Evolutionary conservation across 2,329 filamentous ascomycete genomes (phyloP).

Genomic region (Cucurbitaria berberidis): DNA sequence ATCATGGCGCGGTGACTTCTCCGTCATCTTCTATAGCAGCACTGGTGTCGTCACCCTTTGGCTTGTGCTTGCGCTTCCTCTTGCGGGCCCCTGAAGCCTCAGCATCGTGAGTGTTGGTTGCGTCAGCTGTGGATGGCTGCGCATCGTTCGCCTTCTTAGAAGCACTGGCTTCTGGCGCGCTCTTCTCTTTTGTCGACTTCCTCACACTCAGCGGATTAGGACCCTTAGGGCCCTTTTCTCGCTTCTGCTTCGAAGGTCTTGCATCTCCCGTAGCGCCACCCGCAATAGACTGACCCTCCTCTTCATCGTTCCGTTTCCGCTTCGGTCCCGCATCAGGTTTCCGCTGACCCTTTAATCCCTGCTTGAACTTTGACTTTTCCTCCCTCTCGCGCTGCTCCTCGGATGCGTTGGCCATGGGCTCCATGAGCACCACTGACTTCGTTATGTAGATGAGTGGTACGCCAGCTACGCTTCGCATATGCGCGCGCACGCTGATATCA

Average conservation of each 20-base stretch:
- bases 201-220: constrained; percentile 75
- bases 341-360: constrained; percentile 64
- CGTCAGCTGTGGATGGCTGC: constrained; percentile 14
- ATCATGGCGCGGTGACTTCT: constrained; percentile 29
- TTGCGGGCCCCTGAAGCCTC: constrained; percentile 42
- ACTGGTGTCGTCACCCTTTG: constrained; percentile 34
- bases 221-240: constrained; percentile 65
- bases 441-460: constrained; percentile 81
- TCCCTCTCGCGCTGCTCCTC: constrained; percentile 68
- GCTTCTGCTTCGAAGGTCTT: constrained; percentile 57
- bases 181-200: constrained; percentile 65
- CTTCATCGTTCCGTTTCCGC: constrained; percentile 54
- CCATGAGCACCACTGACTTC: constrained; percentile 78
- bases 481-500: constrained; percentile 66
- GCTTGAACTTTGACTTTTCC: constrained; percentile 76
- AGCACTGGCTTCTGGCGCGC: constrained; percentile 9
- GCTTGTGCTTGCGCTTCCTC: constrained; percentile 50
- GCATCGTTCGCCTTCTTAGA: constrained; percentile 22
- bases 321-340: constrained; percentile 37
- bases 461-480: constrained; percentile 70
- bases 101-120: constrained; percentile 19
- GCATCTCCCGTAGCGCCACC: constrained; percentile 27
- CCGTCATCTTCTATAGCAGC: constrained; percentile 14
- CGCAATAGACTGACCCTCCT: constrained; percentile 52
- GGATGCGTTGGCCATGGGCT: constrained; percentile 75